Base-by-base conservation (phyloP, 192 early-diverging fungal species). In the Backusella macrospora region DNA sequence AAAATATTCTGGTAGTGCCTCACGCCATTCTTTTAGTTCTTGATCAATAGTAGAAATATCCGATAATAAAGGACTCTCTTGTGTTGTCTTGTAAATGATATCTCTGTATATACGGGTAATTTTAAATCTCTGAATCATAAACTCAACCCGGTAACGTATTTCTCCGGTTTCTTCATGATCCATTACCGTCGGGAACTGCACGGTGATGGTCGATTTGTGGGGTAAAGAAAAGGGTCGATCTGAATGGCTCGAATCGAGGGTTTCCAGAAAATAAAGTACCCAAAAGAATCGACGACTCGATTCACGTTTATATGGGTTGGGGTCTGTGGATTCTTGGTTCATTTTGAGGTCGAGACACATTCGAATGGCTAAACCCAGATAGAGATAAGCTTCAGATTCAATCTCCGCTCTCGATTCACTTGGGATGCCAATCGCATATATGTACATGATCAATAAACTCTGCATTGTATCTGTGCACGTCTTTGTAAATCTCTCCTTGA, bases 181-280 rank as follows among this genome's bases (percentile, higher is more conserved):
- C 52, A 81, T 44, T 0, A 71, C 40, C 15, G n/a, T 55, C 0
- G 66, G 71, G 13, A 43, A 40, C 4, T 46, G 45, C 0, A 69
- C 49, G 0, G 68, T 70, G 15, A 75, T 70, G 37, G 26, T 66
- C 14, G 75, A 52, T 1, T 38, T 52, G 6, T 65, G 37, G 1
- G 76, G 76, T n/a, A 81, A 65, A 23, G 77, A 26, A 29, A 77
- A 71, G 3, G 80, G 80, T 38, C 75, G 74, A 7, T 81, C 80
- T 16, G 76, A 74, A 45, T 81, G 80, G 12, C 65, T 52, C 0
- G 76, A 74, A 16, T 70, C 65, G 2, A 81, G 62, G 0, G 73
- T 72, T 38, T 80, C 74, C 13, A 75, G 29, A 39, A 80, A 80
- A 26, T 74, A 65, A 14, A 71, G 52, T 21, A 70, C 74, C 18